phyloP scores from a whole-genome alignment of 148 eudicot genomes.

The Arctostaphylos glauca region DNA sequence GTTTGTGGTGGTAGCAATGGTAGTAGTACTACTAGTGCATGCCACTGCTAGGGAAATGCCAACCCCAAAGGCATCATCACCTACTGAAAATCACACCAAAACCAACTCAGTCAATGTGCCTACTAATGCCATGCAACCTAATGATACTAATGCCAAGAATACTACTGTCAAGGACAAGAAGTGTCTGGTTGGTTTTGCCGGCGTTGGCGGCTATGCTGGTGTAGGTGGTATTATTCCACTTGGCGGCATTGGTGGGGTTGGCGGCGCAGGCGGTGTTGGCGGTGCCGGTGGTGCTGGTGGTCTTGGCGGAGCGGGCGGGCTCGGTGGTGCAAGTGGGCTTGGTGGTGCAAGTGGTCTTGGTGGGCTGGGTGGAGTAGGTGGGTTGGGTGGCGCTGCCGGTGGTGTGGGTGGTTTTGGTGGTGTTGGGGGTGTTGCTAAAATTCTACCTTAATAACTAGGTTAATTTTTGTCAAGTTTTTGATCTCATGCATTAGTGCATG shows the following conservation, averaged over 20 bases:
- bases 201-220: neutral
- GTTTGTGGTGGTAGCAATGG: neutral
- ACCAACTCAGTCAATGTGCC: neutral
- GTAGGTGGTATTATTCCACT: neutral
- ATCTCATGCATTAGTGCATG: neutral
- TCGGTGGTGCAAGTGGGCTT: neutral
- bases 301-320: neutral
- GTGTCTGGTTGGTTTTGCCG: neutral
- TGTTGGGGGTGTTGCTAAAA: neutral
- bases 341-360: neutral
- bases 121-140: neutral
- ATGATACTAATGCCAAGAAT: neutral
- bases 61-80: neutral
- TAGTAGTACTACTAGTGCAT: neutral
- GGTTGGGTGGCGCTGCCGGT: neutral
- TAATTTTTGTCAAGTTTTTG: neutral
- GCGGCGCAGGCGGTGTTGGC: neutral
- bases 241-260: neutral
- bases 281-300: neutral
- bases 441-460: neutral
- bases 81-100: neutral
- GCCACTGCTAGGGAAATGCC: conserved; percentile 4
- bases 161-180: conserved; percentile 12
- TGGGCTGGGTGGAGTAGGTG: neutral
- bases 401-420: neutral